phyloP scores from a whole-genome alignment of 2,329 filamentous ascomycete genomes.

The Arachnopeziza araneosa region DNA sequence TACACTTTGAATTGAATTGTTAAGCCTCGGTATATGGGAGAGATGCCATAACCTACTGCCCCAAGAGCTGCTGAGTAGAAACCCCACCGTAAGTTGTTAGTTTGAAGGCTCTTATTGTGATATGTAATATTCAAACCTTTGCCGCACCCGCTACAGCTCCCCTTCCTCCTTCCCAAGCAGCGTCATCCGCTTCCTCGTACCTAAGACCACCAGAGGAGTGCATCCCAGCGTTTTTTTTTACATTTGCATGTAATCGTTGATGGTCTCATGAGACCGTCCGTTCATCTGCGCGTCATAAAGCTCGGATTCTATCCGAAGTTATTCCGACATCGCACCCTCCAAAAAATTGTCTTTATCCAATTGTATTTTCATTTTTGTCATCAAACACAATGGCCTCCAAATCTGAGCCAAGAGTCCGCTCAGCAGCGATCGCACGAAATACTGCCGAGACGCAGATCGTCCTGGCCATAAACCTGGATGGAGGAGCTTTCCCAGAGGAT shows the following conservation, averaged over 20 bases:
- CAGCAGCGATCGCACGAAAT: conserved; percentile 74
- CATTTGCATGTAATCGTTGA: background rate
- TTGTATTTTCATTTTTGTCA: background rate
- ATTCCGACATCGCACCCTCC: background rate
- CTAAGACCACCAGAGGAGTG: conserved; percentile 51
- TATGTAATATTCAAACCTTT: conserved; percentile 44
- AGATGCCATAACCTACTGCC: conserved; percentile 56
- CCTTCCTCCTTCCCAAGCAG: conserved; percentile 64
- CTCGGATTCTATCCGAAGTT: background rate
- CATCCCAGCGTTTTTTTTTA: conserved; percentile 31
- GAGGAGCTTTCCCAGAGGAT: conserved; percentile 67
- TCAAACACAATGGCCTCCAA: conserved; percentile 13
- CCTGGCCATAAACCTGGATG: conserved; percentile 87
- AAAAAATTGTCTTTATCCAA: background rate
- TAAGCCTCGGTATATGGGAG: conserved; percentile 65
- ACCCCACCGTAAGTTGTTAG: conserved; percentile 51
- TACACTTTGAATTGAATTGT: conserved; percentile 77
- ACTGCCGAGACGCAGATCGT: conserved; percentile 99
- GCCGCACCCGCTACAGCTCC: conserved; percentile 62
- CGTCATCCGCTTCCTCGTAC: conserved; percentile 61
- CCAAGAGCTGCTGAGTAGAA: conserved; percentile 57
- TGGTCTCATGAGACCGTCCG: background rate
- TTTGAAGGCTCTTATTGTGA: background rate
- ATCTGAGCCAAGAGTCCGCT: conserved; percentile 43
- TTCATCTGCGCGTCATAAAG: background rate